phyloP scores from a whole-genome alignment of 2,329 filamentous ascomycete genomes.

The Ascochyta fabae region DNA sequence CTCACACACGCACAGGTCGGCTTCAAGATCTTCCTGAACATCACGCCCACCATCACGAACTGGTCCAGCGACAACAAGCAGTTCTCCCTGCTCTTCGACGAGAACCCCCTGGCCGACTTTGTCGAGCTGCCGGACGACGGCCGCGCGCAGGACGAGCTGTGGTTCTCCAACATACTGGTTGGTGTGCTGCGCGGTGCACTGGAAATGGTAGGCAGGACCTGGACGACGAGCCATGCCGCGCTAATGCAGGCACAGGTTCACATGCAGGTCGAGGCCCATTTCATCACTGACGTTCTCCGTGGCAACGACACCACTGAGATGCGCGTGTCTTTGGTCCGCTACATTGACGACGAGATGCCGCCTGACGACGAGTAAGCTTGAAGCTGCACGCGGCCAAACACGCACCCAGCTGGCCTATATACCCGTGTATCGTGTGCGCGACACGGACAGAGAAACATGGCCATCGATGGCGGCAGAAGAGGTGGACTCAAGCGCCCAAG shows the following conservation, averaged over 20 bases:
- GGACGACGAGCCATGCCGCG: not conserved
- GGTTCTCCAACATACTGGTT: constrained; percentile 98
- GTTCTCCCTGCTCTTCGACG: constrained; percentile 94
- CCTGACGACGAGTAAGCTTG: constrained; percentile 83
- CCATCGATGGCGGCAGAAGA: not conserved
- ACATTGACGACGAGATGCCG: constrained; percentile 97
- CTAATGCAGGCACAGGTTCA: constrained; percentile 64
- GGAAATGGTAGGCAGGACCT: constrained; percentile 76
- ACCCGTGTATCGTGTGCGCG: not conserved
- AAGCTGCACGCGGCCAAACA: not conserved
- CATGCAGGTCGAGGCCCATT: constrained; percentile 98
- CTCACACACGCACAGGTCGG: constrained; percentile 69
- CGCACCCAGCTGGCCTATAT: not conserved
- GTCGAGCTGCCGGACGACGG: constrained; percentile 97
- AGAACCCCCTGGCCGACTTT: constrained; percentile 96
- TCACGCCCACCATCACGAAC: constrained; percentile 89
- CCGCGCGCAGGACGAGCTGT: constrained; percentile 91
- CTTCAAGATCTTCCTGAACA: constrained; percentile 99
- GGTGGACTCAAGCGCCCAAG: no score
- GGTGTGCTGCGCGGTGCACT: constrained; percentile 88
- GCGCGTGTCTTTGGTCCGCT: constrained; percentile 87
- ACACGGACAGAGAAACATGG: not conserved
- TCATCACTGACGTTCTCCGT: constrained; percentile 89
- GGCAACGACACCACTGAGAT: constrained; percentile 98
- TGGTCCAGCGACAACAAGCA: constrained; percentile 97